These are phyloP conservation scores for Penicillium chermesinum DNA, from an alignment of 495 filamentous ascomycete species.

Conservation along the genomic window DNA sequence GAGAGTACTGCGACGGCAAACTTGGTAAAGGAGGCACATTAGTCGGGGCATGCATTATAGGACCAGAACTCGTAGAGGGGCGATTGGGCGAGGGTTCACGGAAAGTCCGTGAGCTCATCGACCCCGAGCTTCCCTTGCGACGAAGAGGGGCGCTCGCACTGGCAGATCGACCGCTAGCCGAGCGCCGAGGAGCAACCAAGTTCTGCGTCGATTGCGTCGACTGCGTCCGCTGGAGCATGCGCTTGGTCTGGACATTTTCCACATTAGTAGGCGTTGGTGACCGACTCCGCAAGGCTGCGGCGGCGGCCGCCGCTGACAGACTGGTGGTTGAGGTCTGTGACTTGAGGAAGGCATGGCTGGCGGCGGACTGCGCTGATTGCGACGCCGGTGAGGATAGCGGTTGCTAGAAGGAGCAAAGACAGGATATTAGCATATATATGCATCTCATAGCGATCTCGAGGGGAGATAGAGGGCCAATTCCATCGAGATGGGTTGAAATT, in stretches of 20 bases:
- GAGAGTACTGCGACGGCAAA: conserved; percentile 51
- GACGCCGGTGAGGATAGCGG: conserved; percentile 56
- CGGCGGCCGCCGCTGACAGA: conserved; percentile 78
- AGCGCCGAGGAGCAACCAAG: conserved; percentile 32
- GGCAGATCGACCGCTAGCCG: conserved; percentile 30
- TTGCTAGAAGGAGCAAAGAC: conserved; percentile 17
- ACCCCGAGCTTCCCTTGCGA: conserved; percentile 64
- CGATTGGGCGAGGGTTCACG: conserved; percentile 61
- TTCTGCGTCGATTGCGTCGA: conserved; percentile 65
- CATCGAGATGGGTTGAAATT: not conserved
- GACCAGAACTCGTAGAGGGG: conserved; percentile 38
- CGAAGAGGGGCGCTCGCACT: conserved; percentile 46
- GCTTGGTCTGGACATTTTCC: conserved; percentile 79
- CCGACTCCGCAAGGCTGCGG: conserved; percentile 71
- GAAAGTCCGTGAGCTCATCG: conserved; percentile 84
- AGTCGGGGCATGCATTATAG: conserved; percentile 15
- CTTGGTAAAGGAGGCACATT: conserved; percentile 70
- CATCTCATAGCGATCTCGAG: not conserved
- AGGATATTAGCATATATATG: not conserved
- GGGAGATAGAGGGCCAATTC: not conserved
- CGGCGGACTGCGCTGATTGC: conserved; percentile 67
- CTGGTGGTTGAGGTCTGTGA: conserved; percentile 57
- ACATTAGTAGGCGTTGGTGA: conserved; percentile 71
- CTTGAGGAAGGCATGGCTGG: conserved; percentile 71
- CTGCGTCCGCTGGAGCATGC: conserved; percentile 65